Percentiles rank a stretch among this genome's conserved stretches.
Evolutionary conservation across 805 yeast genomes (phyloP).

Genomic region (Metschnikowia orientalis): DNA sequence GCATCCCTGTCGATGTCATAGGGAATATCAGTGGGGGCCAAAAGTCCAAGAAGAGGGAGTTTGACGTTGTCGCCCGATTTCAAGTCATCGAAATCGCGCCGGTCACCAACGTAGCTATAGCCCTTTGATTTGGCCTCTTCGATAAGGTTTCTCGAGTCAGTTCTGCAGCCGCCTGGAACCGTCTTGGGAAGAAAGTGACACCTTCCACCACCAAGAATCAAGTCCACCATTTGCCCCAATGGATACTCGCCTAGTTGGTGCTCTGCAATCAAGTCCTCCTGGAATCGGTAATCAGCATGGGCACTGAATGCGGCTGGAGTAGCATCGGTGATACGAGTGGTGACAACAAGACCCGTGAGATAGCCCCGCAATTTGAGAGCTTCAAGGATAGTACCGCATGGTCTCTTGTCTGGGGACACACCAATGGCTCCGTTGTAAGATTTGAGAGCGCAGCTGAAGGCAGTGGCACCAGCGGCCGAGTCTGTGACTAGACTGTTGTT

Average conservation of each 20-base stretch:
- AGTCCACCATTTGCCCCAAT: conserved; percentile 73
- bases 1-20: conserved; percentile 75
- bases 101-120: conserved; percentile 60
- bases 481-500: conserved; percentile 77
- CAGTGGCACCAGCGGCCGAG: conserved; percentile 97
- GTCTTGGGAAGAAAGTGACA: conserved; percentile 66
- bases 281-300: conserved; percentile 70
- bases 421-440: conserved; percentile 89
- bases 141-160: conserved; percentile 65
- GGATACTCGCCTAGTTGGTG: conserved; percentile 83
- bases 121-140: conserved; percentile 51
- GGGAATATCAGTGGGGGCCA: conserved; percentile 77
- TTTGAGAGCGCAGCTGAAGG: conserved; percentile 80
- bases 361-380: conserved; percentile 80
- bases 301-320: conserved; percentile 89
- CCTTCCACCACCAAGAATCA: conserved; percentile 89
- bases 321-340: conserved; percentile 90
- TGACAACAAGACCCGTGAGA: conserved; percentile 84
- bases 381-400: conserved; percentile 86
- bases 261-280: conserved; percentile 81
- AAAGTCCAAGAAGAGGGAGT: conserved; percentile 71
- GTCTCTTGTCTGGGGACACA: conserved; percentile 61
- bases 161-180: conserved; percentile 58
- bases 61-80: conserved; percentile 56
- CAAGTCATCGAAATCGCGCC: conserved; percentile 52